Evolutionary conservation across 75 land plant genomes (phyloP).

Genomic region (Selaginella tamariscina): DNA sequence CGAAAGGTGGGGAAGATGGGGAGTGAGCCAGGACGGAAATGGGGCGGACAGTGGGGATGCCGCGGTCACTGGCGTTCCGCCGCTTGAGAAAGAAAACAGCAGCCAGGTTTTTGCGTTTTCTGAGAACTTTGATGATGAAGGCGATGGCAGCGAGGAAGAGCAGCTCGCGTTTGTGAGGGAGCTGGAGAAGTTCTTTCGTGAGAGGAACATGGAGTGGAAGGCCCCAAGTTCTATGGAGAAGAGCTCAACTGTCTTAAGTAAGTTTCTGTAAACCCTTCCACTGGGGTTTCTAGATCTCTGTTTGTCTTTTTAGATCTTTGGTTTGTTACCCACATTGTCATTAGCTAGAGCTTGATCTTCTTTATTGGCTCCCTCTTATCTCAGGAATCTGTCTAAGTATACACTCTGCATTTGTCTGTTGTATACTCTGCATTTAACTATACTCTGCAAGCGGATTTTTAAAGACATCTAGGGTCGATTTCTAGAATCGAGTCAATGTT

Average conservation of each 20-base stretch:
- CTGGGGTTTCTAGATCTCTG: neutral
- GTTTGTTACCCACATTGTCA: no score
- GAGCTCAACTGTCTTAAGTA: constrained; percentile 77
- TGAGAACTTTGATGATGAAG: constrained; percentile 43
- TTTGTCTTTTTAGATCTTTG: neutral
- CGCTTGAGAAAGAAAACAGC: constrained; percentile 20
- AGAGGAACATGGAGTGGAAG: constrained; percentile 59
- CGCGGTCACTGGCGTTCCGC: neutral
- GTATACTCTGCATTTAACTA: no score
- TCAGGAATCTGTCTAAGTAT: no score
- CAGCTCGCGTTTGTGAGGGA: constrained; percentile 54
- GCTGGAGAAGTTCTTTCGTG: constrained; percentile 50
- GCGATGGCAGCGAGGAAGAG: constrained; percentile 41
- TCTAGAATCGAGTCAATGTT: no score
- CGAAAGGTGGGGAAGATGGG: constrained; percentile 14
- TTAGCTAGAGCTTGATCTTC: no score
- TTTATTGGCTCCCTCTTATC: no score
- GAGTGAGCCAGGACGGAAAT: constrained; percentile 21
- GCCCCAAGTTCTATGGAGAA: constrained; percentile 77
- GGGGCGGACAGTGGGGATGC: constrained; percentile 13
- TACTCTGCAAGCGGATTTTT: no score
- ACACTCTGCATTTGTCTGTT: no score
- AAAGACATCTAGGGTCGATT: no score
- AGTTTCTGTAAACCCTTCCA: constrained; percentile 19
- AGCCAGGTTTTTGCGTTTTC: constrained; percentile 9